Percentiles rank a stretch among this genome's conserved stretches.
Evolutionary conservation across 1,284 basidiomycete genomes (phyloP).

Genomic region (Cystobasidium sp.): DNA sequence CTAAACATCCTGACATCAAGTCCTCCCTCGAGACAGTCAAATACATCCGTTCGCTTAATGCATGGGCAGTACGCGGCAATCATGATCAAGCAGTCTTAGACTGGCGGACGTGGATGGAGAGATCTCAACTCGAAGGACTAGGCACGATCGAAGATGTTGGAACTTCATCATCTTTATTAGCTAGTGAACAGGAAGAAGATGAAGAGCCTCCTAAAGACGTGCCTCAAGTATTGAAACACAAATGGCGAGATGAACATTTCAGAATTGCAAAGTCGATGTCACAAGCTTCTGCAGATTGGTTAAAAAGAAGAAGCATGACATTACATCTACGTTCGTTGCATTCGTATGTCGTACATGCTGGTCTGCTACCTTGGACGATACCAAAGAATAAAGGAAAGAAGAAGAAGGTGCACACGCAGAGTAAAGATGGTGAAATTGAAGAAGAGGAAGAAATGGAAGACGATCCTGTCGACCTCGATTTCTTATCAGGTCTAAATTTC

Average conservation of each 20-base stretch:
- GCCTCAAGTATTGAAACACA: slow-evolving; percentile 24
- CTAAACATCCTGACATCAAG: slow-evolving; percentile 64
- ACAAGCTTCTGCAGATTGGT: slow-evolving; percentile 67
- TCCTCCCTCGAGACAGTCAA: slow-evolving; percentile 69
- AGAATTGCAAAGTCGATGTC: slow-evolving; percentile 70
- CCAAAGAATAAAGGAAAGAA: slow-evolving; percentile 36
- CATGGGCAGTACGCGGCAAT: slow-evolving; percentile 82
- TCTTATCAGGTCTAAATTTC: slow-evolving; percentile 13
- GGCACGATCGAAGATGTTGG: not conserved
- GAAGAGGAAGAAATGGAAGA: not conserved
- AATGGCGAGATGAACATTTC: slow-evolving; percentile 74
- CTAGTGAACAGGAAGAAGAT: slow-evolving; percentile 3
- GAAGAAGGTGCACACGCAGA: slow-evolving; percentile 18
- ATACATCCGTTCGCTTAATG: slow-evolving; percentile 63
- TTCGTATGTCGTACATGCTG: slow-evolving; percentile 79
- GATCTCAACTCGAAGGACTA: slow-evolving; percentile 25
- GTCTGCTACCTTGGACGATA: slow-evolving; percentile 66
- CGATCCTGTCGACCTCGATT: not conserved
- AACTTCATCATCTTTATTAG: not conserved
- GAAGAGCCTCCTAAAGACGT: slow-evolving; percentile 44
- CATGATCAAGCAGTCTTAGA: slow-evolving; percentile 86
- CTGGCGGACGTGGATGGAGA: slow-evolving; percentile 77
- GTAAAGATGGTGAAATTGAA: slow-evolving; percentile 9
- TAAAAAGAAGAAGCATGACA: slow-evolving; percentile 70
- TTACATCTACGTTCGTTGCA: slow-evolving; percentile 78